phyloP scores from a whole-genome alignment of 805 yeast genomes.

The Metschnikowia koreensis region DNA sequence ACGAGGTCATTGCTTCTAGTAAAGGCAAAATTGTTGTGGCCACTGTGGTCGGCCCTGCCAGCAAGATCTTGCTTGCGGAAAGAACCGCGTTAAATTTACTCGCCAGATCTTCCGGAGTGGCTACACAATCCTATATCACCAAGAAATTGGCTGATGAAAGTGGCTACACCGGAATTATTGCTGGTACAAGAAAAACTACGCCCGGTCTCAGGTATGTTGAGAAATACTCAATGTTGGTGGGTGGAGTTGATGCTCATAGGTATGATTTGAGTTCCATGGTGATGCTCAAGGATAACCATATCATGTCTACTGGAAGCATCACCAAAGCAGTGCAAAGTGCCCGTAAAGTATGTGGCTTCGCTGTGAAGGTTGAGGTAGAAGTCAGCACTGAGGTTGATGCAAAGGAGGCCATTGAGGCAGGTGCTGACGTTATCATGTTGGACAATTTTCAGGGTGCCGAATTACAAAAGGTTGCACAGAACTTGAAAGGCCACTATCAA shows the following conservation, averaged over 20 bases:
- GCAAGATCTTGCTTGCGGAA: slow-evolving; percentile 77
- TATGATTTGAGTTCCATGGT: slow-evolving; percentile 92
- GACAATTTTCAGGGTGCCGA: slow-evolving; percentile 78
- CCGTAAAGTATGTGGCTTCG: slow-evolving; percentile 78
- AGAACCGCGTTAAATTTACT: slow-evolving; percentile 80
- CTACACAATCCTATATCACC: slow-evolving; percentile 66
- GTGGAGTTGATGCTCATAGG: slow-evolving; percentile 91
- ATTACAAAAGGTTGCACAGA: slow-evolving; percentile 61
- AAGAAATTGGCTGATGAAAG: slow-evolving; percentile 57
- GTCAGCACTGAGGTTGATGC: slow-evolving; percentile 85
- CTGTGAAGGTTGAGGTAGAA: slow-evolving; percentile 89
- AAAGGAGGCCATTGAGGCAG: slow-evolving; percentile 87
- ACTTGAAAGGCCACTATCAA: slow-evolving; percentile 57
- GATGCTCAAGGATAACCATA: slow-evolving; percentile 92
- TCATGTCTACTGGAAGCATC: slow-evolving; percentile 90
- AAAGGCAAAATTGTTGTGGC: slow-evolving; percentile 69
- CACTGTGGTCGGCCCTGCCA: slow-evolving; percentile 73
- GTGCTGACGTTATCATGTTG: slow-evolving; percentile 94
- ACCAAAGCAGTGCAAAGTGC: slow-evolving; percentile 80
- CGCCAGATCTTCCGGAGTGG: slow-evolving; percentile 83
- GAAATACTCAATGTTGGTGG: slow-evolving; percentile 92
- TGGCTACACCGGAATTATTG: slow-evolving; percentile 81
- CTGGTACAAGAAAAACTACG: slow-evolving; percentile 97
- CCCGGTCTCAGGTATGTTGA: slow-evolving; percentile 89
- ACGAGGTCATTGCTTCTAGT: slow-evolving; percentile 45